Conservation (phyloP, 2,329 filamentous ascomycete species). For the Botrytis hyacinthi region DNA sequence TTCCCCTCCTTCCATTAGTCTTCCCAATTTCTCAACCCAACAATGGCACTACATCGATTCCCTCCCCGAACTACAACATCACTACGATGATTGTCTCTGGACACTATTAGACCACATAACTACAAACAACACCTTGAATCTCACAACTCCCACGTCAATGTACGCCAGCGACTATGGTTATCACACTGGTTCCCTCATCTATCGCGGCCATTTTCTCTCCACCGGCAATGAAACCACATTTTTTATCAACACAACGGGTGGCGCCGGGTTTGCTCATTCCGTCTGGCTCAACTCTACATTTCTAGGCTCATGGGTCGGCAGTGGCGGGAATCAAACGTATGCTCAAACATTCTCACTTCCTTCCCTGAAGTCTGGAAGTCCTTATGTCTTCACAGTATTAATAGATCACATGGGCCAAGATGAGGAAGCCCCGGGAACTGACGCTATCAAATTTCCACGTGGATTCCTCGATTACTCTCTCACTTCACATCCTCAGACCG, state of each 20-base stretch:
- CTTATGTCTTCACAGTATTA: conserved; percentile 63
- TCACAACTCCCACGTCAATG: conserved; percentile 58
- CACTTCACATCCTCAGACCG: conserved; percentile 45
- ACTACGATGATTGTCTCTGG: conserved; percentile 69
- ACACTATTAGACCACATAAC: conserved; percentile 44
- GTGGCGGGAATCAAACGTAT: conserved; percentile 53
- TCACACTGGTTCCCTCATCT: conserved; percentile 64
- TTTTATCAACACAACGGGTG: conserved; percentile 59
- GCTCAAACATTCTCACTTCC: conserved; percentile 60
- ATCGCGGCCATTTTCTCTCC: conserved; percentile 65
- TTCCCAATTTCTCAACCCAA: conserved; percentile 53
- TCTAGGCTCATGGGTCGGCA: conserved; percentile 54
- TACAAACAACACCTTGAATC: conserved; percentile 44
- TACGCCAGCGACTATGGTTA: conserved; percentile 72
- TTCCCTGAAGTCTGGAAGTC: conserved; percentile 55
- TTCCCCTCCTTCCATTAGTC: conserved; percentile 47
- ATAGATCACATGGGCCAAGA: conserved; percentile 71
- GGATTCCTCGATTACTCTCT: conserved; percentile 62
- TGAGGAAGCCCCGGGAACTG: conserved; percentile 58
- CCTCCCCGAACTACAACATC: conserved; percentile 60
- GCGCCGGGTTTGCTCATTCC: conserved; percentile 62
- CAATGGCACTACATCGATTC: conserved; percentile 68
- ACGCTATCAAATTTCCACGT: conserved; percentile 60
- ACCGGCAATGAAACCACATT: conserved; percentile 55
- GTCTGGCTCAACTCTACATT: conserved; percentile 62